phyloP scores from a whole-genome alignment of 352 stramenopile genomes.

The Globisporangium spiculum region DNA sequence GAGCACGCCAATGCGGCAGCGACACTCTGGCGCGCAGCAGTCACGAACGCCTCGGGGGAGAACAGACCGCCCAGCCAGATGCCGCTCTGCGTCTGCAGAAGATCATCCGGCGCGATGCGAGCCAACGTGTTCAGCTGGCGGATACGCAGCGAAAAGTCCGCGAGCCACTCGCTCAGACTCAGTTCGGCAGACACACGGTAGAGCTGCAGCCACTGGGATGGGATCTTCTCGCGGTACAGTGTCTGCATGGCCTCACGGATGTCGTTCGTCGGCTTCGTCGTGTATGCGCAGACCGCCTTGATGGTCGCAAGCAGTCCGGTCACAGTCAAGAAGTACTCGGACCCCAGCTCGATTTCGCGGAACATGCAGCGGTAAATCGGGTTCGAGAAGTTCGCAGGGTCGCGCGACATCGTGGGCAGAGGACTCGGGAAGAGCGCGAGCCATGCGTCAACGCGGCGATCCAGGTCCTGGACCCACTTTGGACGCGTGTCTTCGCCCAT shows the following conservation, averaged over 20 bases:
- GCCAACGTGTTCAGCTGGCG: slow-evolving; percentile 57
- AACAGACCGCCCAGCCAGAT: slow-evolving; percentile 93
- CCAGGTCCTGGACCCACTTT: slow-evolving; percentile 82
- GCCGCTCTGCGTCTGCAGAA: slow-evolving; percentile 32
- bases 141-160: slow-evolving; percentile 75
- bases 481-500: slow-evolving; percentile 48
- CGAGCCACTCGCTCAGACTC: slow-evolving; percentile 78
- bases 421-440: slow-evolving; percentile 52
- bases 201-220: slow-evolving; percentile 49
- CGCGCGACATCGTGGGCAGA: slow-evolving; percentile 41
- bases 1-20: slow-evolving; percentile 78
- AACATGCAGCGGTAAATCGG: slow-evolving; percentile 92
- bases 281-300: slow-evolving; percentile 76
- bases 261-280: slow-evolving; percentile 86
- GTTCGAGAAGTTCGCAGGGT: slow-evolving; percentile 68
- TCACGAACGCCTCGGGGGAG: slow-evolving; percentile 92
- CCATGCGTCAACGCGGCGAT: slow-evolving; percentile 62
- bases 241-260: slow-evolving; percentile 77
- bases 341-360: slow-evolving; percentile 83
- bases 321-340: slow-evolving; percentile 62
- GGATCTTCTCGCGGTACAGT: slow-evolving; percentile 70
- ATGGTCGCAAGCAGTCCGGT: slow-evolving; percentile 66
- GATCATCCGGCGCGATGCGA: slow-evolving; percentile 36
- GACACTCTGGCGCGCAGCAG: slow-evolving; percentile 87
- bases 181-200: slow-evolving; percentile 60